These are phyloP conservation scores for Styphnolobium japonicum DNA, from an alignment of 306 rosid genomes.

Conservation along the genomic window DNA sequence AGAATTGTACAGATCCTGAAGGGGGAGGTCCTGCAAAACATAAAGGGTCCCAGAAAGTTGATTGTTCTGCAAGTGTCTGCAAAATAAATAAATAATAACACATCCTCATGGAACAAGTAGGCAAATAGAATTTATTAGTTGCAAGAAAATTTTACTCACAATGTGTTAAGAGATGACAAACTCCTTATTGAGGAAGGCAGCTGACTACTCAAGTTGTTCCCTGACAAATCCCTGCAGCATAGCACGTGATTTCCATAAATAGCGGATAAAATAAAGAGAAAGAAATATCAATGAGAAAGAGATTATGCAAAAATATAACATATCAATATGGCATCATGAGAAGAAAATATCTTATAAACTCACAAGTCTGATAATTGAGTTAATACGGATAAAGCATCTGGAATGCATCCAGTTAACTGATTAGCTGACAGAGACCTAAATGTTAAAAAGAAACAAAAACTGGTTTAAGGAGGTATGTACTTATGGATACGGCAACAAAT, in stretches of 20 bases:
- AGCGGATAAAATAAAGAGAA: neutral
- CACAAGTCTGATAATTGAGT: conserved; percentile 53
- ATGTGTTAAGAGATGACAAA: conserved; percentile 57
- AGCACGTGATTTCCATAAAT: conserved; percentile 3
- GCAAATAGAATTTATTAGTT: neutral
- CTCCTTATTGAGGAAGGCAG: conserved; percentile 63
- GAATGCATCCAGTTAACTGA: conserved; percentile 63
- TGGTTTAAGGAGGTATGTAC: neutral
- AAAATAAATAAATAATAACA: conserved; percentile 12
- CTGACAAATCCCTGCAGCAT: conserved; percentile 59
- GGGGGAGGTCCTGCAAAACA: conserved; percentile 65
- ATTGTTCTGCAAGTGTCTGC: conserved; percentile 80
- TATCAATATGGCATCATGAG: neutral
- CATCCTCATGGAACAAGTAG: neutral
- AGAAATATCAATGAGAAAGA: neutral
- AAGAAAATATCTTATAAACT: conserved; percentile 32
- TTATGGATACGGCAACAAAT: neutral
- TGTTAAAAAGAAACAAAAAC: conserved; percentile 8
- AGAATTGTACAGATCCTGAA: conserved; percentile 63
- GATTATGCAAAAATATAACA: conserved; percentile 1
- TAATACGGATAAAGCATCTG: conserved; percentile 43
- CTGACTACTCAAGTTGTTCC: conserved; percentile 69
- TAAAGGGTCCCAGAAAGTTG: conserved; percentile 61
- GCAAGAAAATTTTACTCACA: conserved; percentile 48
- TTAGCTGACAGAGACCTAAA: conserved; percentile 65